A percentile compares a stretch with the other conserved stretches of the same genome.
Conservation (phyloP, 768 basidiomycete species). For the Suillus weaverae region DNA sequence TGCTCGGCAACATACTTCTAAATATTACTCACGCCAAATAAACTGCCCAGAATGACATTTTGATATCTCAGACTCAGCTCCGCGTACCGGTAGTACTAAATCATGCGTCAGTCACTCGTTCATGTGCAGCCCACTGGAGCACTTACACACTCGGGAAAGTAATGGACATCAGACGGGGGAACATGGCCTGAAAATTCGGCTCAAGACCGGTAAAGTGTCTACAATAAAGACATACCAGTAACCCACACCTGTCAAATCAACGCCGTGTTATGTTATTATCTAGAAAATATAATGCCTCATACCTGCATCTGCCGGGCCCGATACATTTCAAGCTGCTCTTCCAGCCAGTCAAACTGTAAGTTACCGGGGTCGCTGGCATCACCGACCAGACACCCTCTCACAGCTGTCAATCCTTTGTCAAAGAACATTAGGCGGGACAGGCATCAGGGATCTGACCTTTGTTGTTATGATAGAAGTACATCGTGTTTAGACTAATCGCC, state of each 20-base stretch:
- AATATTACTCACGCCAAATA: slow-evolving; percentile 66
- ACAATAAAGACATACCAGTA: slow-evolving; percentile 35
- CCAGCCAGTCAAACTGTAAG: slow-evolving; percentile 86
- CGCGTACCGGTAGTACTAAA: slow-evolving; percentile 62
- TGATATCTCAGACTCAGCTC: slow-evolving; percentile 81
- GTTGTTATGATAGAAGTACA: slow-evolving; percentile 91
- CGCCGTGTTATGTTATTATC: neutral
- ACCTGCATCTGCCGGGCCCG: slow-evolving; percentile 75
- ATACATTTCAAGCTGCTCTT: slow-evolving; percentile 74
- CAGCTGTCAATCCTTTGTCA: slow-evolving; percentile 47
- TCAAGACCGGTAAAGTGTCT: slow-evolving; percentile 27
- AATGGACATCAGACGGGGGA: slow-evolving; percentile 77
- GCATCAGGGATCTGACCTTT: slow-evolving; percentile 51
- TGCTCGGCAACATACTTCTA: slow-evolving; percentile 27
- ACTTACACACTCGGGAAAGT: slow-evolving; percentile 84
- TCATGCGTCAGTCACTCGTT: neutral
- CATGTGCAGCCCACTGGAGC: neutral
- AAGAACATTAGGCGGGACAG: slow-evolving; percentile 7
- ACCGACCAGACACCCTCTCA: slow-evolving; percentile 66
- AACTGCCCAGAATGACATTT: slow-evolving; percentile 84
- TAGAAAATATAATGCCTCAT: slow-evolving; percentile 20
- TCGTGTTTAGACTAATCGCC: slow-evolving; percentile 83
- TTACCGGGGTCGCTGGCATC: slow-evolving; percentile 82
- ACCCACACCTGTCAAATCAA: slow-evolving; percentile 43
- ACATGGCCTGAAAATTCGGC: slow-evolving; percentile 65